Evolutionary conservation across 164 flowering plant genomes (phyloP).

Genomic region (Vitis labrusca): DNA sequence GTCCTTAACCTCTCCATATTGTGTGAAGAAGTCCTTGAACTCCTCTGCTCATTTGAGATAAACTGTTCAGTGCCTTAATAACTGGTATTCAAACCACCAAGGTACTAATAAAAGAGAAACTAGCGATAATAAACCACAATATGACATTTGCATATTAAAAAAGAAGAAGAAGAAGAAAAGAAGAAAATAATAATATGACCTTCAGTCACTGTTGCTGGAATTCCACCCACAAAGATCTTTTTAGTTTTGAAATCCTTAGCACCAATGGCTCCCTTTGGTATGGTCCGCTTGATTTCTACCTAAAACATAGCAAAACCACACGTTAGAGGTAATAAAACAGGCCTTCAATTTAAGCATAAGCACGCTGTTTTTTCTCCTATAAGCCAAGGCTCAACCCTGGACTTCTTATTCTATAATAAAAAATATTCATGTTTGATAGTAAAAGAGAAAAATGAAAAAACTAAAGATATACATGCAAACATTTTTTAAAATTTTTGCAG

Average conservation of each 20-base stretch:
- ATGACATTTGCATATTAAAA: neutral
- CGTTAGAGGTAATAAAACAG: neutral
- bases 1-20: slow-evolving; percentile 70
- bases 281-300: slow-evolving; percentile 91
- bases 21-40: slow-evolving; percentile 75
- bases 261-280: slow-evolving; percentile 64
- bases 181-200: slow-evolving; percentile 33
- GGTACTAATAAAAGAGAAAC: neutral
- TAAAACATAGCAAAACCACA: slow-evolving; percentile 17
- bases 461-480: neutral
- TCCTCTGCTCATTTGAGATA: slow-evolving; percentile 51
- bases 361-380: too few relatives aligned
- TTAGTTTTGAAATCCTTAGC: slow-evolving; percentile 81
- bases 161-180: neutral
- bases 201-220: slow-evolving; percentile 67
- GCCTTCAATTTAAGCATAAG: too few relatives aligned
- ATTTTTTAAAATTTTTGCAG: neutral
- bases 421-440: neutral
- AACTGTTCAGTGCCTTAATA: neutral
- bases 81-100: neutral
- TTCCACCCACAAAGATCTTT: slow-evolving; percentile 91
- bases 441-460: neutral
- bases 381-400: too few relatives aligned
- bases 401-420: too few relatives aligned
- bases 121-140: neutral